A percentile compares a stretch with the other conserved stretches of the same genome.
These are phyloP conservation scores for Lichenothelia convexa DNA, from an alignment of 495 filamentous ascomycete species.

Conservation along the genomic window DNA sequence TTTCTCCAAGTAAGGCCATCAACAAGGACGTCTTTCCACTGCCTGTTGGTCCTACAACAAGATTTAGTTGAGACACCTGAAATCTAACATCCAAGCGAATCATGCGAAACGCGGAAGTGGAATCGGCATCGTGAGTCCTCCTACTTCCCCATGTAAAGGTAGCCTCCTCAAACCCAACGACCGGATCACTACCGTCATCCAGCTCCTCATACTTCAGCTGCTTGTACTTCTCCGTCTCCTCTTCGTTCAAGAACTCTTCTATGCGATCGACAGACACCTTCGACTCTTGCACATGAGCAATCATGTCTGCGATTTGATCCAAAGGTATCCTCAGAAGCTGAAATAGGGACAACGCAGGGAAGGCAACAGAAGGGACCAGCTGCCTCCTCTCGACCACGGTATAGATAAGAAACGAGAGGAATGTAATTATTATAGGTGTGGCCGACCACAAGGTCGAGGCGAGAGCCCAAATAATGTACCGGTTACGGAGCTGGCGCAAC, in stretches of 20 bases:
- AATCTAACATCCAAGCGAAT: conserved; percentile 65
- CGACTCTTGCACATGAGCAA: conserved; percentile 94
- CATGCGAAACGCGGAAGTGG: conserved; percentile 57
- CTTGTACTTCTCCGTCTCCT: conserved; percentile 91
- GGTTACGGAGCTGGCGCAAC: conserved; percentile 52
- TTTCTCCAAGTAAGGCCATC: conserved; percentile 94
- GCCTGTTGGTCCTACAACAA: conserved; percentile 83
- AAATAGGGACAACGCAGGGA: conserved; percentile 92
- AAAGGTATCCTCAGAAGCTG: conserved; percentile 84
- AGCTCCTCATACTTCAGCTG: conserved; percentile 51
- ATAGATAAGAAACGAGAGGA: conserved; percentile 86
- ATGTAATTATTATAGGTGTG: conserved; percentile 88
- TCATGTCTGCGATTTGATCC: conserved; percentile 96
- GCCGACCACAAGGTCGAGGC: conserved; percentile 93
- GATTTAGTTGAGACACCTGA: conserved; percentile 61
- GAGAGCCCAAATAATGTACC: conserved; percentile 79
- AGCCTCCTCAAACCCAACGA: conserved; percentile 70
- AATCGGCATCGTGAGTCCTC: conserved; percentile 37
- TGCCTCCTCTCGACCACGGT: conserved; percentile 80
- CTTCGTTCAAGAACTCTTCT: conserved; percentile 83
- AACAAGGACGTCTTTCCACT: conserved; percentile 88
- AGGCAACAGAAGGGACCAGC: conserved; percentile 82
- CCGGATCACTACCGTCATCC: conserved; percentile 36
- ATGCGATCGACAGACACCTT: conserved; percentile 95
- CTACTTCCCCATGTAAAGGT: conserved; percentile 78